Conservation (phyloP, 78 protist genomes). For the Pigoraptor vietnamica region DNA sequence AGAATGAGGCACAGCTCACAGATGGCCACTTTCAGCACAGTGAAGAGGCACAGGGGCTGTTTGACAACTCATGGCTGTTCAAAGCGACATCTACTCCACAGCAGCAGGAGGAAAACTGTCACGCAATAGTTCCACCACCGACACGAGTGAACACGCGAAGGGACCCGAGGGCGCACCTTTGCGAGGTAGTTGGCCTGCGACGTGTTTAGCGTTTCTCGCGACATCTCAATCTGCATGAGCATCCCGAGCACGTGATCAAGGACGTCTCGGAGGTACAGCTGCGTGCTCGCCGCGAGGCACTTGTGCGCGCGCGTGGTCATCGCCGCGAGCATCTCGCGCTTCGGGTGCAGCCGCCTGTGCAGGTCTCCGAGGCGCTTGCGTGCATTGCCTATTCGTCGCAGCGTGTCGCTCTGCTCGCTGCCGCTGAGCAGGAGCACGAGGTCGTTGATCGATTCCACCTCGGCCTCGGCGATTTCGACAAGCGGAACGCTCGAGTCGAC, state of each 20-base stretch:
- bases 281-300: background rate
- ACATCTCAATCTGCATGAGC: background rate
- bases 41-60: background rate
- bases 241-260: conserved; percentile 3
- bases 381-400: conserved; percentile 5
- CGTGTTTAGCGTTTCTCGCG: conserved; percentile 7
- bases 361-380: background rate
- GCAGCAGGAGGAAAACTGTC: no score
- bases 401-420: conserved; percentile 7
- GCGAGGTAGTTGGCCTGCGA: conserved; percentile 21
- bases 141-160: no score
- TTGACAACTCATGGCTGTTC: no score
- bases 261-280: conserved; percentile 15
- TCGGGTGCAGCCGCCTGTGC: conserved; percentile 11
- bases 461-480: background rate
- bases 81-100: no score
- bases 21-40: background rate
- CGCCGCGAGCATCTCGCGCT: conserved; percentile 3
- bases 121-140: no score
- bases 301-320: background rate
- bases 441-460: conserved; percentile 27
- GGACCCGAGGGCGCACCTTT: background rate
- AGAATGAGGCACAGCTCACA: background rate
- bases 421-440: background rate
- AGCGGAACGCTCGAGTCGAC: background rate